Evolutionary conservation across 805 yeast genomes (phyloP).

Genomic region (Yarrowia sp.): DNA sequence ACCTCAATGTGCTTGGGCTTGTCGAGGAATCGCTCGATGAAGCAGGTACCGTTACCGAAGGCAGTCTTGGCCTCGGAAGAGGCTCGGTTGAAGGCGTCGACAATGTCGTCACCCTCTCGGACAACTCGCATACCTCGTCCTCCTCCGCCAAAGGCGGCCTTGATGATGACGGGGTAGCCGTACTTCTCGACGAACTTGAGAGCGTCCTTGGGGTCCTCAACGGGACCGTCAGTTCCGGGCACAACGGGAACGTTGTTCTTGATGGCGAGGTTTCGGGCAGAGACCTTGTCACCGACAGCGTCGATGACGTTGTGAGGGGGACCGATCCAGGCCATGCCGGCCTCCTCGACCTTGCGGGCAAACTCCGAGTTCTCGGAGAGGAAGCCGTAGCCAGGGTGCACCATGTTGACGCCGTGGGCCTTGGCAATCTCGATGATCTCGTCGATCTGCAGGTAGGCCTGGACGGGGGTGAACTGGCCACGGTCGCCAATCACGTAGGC

Average conservation of each 20-base stretch:
- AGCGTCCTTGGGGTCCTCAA: conserved; percentile 77
- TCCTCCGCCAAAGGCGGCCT: conserved; percentile 99
- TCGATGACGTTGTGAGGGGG: conserved; percentile 87
- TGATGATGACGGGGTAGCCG: conserved; percentile 95
- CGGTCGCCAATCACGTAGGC: conserved; percentile 86
- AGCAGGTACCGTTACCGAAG: conserved; percentile 98
- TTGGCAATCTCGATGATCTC: conserved; percentile 87
- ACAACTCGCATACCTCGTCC: conserved; percentile 99
- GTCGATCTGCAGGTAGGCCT: conserved; percentile 92
- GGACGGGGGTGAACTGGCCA: conserved; percentile 92
- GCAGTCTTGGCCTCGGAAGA: conserved; percentile 90
- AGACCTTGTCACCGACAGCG: conserved; percentile 93
- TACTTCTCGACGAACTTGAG: conserved; percentile 70
- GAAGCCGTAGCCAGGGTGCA: conserved; percentile 93
- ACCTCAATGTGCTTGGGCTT: conserved; percentile 98
- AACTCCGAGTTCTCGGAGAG: conserved; percentile 88
- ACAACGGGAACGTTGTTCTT: conserved; percentile 85
- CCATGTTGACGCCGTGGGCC: conserved; percentile 74
- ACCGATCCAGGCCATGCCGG: conserved; percentile 95
- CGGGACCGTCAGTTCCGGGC: conserved; percentile 98
- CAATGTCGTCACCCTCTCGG: conserved; percentile 89
- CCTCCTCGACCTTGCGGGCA: conserved; percentile 85
- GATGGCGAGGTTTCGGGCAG: conserved; percentile 85
- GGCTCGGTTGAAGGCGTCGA: conserved; percentile 90
- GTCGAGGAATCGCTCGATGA: conserved; percentile 92